Evolutionary conservation across 1,139 yeast genomes (phyloP), one percentile per base, ranked within the genome.

Genomic region (Pichia sp.): DNA sequence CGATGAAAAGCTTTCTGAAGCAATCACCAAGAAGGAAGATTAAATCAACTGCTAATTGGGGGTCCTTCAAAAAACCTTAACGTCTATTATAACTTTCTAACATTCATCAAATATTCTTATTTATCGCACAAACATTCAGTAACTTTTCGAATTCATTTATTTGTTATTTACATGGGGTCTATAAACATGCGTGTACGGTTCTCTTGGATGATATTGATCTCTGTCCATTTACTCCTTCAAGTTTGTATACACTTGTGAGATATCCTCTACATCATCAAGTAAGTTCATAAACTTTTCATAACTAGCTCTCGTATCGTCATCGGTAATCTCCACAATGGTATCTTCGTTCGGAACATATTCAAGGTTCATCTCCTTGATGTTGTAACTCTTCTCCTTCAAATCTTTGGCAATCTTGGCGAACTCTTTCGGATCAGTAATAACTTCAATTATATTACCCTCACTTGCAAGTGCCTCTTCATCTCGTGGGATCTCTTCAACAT

Each of bases 201-300:
- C n/a, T n/a, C n/a, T n/a, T n/a, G n/a, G n/a, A 24, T 37, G 41
- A 23, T 8, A n/a, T 4, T 3, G 5, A 23, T 23, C 26, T n/a
- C 8, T 15, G 15, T 9, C 12, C 12, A 3, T 16, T 15, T 32
- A 23, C 20, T 19, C 34, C 22, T 67, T 72, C 33, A 58, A 35
- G 30, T 68, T 91, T 48, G 72, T 65, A 60, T 83, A 84, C 44
- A 83, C 76, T 46, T 78, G 86, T 8, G 86, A 76, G 23, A 88
- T 83, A 50, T 88, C 96, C 33, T 83, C 85, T 16, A 85, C 62
- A 27, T 77, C 85, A 42, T 85, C 94, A 36, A 88, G 63, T 38
- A 68, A 66, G 20, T 60, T 65, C 31, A 81, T 58, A 25, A 87
- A 73, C 52, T 77, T 82, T 18, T 69, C 69, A 47, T 74, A 71